Conservation (phyloP, 371 early-diverging fungal species). For the Gilbertella persicaria region DNA sequence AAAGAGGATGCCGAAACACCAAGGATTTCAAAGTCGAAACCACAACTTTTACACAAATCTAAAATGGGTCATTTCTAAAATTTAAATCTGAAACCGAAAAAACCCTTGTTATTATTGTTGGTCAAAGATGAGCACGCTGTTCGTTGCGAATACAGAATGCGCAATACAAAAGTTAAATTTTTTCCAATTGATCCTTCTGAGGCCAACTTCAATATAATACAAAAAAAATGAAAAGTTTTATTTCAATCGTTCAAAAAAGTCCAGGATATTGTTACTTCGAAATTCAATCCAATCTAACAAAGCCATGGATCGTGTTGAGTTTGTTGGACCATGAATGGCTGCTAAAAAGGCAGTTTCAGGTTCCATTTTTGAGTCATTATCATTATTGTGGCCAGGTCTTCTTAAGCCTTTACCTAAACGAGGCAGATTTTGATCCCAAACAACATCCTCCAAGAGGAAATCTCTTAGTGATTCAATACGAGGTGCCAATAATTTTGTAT, state of each 20-base stretch:
- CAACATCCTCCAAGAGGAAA: slow-evolving; percentile 25
- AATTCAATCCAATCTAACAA: slow-evolving; percentile 10
- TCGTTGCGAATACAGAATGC: slow-evolving; percentile 27
- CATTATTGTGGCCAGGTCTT: not conserved
- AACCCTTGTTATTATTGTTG: slow-evolving; percentile 16
- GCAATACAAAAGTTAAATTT: slow-evolving; percentile 20
- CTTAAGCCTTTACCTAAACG: slow-evolving; percentile 6
- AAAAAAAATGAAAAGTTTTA: no score
- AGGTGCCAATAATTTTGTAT: slow-evolving; percentile 4
- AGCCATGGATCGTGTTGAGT: not conserved
- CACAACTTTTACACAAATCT: not conserved
- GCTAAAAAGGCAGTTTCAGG: not conserved
- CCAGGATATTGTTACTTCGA: slow-evolving; percentile 7
- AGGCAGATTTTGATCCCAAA: slow-evolving; percentile 27
- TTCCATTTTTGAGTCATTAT: not conserved
- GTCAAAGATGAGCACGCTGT: slow-evolving; percentile 25
- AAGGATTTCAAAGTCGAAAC: no score
- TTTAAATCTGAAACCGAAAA: not conserved
- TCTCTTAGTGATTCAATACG: slow-evolving; percentile 17
- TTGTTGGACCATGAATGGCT: slow-evolving; percentile 5
- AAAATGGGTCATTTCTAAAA: not conserved
- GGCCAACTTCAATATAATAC: slow-evolving; percentile 7
- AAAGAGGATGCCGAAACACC: no score
- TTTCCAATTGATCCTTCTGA: slow-evolving; percentile 35
- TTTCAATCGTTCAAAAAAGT: slow-evolving; percentile 1